Conservation (phyloP, 1,139 yeast species). For the Sugiyamaella neomexicana region DNA sequence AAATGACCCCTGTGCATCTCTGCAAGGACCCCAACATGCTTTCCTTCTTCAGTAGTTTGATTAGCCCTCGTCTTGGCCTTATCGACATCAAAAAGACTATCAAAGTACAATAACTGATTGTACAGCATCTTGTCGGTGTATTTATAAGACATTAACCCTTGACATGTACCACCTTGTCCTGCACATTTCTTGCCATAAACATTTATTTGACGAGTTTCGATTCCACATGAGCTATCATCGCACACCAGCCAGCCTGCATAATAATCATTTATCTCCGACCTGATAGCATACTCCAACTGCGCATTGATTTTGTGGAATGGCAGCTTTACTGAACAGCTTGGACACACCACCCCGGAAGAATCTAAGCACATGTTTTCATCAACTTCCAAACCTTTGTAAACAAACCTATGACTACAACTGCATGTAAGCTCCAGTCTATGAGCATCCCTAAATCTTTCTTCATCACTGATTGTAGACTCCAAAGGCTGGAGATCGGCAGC, state of each 20-base stretch:
- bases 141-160: slow-evolving; percentile 78
- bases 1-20: slow-evolving; percentile 77
- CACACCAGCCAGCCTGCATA: slow-evolving; percentile 86
- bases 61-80: slow-evolving; percentile 57
- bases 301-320: slow-evolving; percentile 58
- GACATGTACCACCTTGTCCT: slow-evolving; percentile 65
- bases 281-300: slow-evolving; percentile 70
- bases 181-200: slow-evolving; percentile 90
- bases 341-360: slow-evolving; percentile 50
- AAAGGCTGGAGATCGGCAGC: slow-evolving; percentile 58
- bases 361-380: slow-evolving; percentile 12
- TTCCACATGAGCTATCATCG: slow-evolving; percentile 82
- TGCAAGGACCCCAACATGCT: slow-evolving; percentile 64
- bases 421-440: slow-evolving; percentile 60
- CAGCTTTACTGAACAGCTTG: slow-evolving; percentile 55
- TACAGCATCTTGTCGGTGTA: slow-evolving; percentile 81
- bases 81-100: slow-evolving; percentile 77
- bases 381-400: slow-evolving; percentile 61
- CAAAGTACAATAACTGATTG: slow-evolving; percentile 80
- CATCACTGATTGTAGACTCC: slow-evolving; percentile 78
- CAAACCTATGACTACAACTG: slow-evolving; percentile 59
- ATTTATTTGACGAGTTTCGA: slow-evolving; percentile 77
- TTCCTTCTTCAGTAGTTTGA: slow-evolving; percentile 14
- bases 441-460: slow-evolving; percentile 74
- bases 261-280: slow-evolving; percentile 70